These are phyloP conservation scores for Eleusine indica DNA, from an alignment of 176 grass and related monocot species.

Conservation along the genomic window DNA sequence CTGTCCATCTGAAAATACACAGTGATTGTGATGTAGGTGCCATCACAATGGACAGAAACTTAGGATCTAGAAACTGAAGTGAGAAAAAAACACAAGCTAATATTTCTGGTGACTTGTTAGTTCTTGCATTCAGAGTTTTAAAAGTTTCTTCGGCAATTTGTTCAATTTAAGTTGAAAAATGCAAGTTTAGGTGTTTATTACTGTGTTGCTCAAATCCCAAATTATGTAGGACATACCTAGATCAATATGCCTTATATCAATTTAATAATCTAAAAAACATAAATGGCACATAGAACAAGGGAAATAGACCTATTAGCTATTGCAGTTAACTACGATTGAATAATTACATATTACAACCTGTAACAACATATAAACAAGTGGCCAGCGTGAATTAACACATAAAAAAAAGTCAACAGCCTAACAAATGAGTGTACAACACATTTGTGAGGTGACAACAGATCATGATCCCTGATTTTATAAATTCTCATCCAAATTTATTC, in stretches of 20 bases:
- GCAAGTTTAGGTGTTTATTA: neutral
- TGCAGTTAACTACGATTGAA: neutral
- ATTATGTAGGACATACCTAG: slow-evolving; percentile 18
- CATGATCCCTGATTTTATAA: neutral
- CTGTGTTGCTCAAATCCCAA: slow-evolving; percentile 22
- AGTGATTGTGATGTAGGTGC: slow-evolving; percentile 1
- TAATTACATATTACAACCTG: slow-evolving; percentile 8
- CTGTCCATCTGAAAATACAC: slow-evolving; percentile 69
- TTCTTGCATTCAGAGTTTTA: slow-evolving; percentile 22
- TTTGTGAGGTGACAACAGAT: neutral
- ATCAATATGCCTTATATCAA: neutral
- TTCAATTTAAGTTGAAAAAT: neutral
- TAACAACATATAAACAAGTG: slow-evolving; percentile 6
- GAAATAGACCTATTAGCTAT: neutral
- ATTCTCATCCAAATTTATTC: neutral
- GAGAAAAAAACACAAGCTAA: neutral
- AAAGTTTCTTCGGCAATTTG: neutral
- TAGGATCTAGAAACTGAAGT: slow-evolving; percentile 3
- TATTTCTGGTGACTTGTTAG: neutral
- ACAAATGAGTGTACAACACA: neutral
- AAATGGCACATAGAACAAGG: neutral
- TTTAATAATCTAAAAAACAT: slow-evolving; percentile 16
- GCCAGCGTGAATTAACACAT: slow-evolving; percentile 8
- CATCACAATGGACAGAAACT: slow-evolving; percentile 26
- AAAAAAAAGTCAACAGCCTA: neutral